A percentile compares a stretch with the other conserved stretches of the same genome.
Evolutionary conservation across 495 filamentous ascomycete species (phyloP).

Genomic region (Aspergillus diversus): DNA sequence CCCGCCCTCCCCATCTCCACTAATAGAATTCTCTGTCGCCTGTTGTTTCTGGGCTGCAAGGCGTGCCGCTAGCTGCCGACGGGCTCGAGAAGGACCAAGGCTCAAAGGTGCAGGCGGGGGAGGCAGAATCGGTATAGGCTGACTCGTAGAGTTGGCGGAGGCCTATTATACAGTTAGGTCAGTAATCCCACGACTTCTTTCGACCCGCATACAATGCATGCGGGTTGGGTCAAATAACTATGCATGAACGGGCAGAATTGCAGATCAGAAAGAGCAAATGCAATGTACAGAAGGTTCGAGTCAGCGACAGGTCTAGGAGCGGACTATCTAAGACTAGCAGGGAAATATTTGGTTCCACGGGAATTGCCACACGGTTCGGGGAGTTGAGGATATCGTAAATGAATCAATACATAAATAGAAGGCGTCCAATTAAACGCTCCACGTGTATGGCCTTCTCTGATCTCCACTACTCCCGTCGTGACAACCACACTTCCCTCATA

Average conservation of each 20-base stretch:
- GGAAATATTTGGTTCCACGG: slow-evolving; percentile 10
- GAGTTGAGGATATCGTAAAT: slow-evolving; percentile 24
- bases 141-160: slow-evolving; percentile 41
- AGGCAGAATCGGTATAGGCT: slow-evolving; percentile 51
- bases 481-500: slow-evolving; percentile 21
- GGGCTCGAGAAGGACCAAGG: slow-evolving; percentile 82
- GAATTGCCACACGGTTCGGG: slow-evolving; percentile 23
- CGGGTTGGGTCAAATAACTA: neutral
- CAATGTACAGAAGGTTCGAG: slow-evolving; percentile 14
- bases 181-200: neutral
- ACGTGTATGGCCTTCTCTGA: slow-evolving; percentile 24
- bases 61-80: slow-evolving; percentile 80
- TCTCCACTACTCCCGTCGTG: slow-evolving; percentile 24
- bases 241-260: slow-evolving; percentile 2
- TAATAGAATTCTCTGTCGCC: slow-evolving; percentile 37
- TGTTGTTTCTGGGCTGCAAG: slow-evolving; percentile 79
- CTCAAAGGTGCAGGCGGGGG: slow-evolving; percentile 60
- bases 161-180: slow-evolving; percentile 23
- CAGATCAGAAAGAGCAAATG: neutral
- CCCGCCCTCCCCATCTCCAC: slow-evolving; percentile 28
- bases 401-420: slow-evolving; percentile 26
- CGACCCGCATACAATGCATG: neutral
- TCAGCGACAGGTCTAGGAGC: slow-evolving; percentile 14
- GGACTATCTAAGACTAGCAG: slow-evolving; percentile 24
- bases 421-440: slow-evolving; percentile 23